Base-by-base conservation (phyloP, 176 grass and related monocot genomes). In the Carex myosuroides region DNA sequence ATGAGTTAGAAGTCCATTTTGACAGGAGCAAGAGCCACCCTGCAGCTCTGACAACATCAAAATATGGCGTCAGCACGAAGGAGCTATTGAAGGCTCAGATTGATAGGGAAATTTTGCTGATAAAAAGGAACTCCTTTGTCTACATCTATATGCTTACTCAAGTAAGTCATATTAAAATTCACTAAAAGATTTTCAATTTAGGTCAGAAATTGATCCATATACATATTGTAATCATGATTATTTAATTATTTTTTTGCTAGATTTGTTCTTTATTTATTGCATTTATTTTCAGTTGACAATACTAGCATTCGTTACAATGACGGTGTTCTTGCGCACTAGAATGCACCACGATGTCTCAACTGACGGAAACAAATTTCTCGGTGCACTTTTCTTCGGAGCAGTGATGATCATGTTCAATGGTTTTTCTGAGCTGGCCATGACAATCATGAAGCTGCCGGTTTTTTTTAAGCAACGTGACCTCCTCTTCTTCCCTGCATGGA, bases 381-480 rank as follows among this genome's bases (percentile, higher is more conserved):
- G 92, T 1, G 89, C 86, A 9, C 85, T 94, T 29, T 91, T 98
- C 86, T 91, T 93, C 65, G 91, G 86, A 76, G 77, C 91, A 44
- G 11, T 91, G 64, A 80, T 90, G 85, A 89, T 98, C 57, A 85
- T 98, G 95, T 94, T 94, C 32, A 98, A 94, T 84, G 95, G 92
- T 1, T 90, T 94, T 58, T 65, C 91, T 41, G 95, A 98, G 56
- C 32, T 93, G 22, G 89, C 89, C 3, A 86, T 98, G 82, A 86
- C 86, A 2, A 80, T 95, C 67, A 52, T 85, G 9, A 98, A 91
- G 74, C 73, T 98, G 57, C 95, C 95, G 42, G 95, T 98, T 59
- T 98, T 98, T 82, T 98, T 91, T 80, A 98, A 94, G 59, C 95
- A 98, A 48, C 92, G 95, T 62, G 89, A 98, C 62, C 89, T 94